Conservation (phyloP, 345 rosid genomes). For the Linum trigynum region DNA sequence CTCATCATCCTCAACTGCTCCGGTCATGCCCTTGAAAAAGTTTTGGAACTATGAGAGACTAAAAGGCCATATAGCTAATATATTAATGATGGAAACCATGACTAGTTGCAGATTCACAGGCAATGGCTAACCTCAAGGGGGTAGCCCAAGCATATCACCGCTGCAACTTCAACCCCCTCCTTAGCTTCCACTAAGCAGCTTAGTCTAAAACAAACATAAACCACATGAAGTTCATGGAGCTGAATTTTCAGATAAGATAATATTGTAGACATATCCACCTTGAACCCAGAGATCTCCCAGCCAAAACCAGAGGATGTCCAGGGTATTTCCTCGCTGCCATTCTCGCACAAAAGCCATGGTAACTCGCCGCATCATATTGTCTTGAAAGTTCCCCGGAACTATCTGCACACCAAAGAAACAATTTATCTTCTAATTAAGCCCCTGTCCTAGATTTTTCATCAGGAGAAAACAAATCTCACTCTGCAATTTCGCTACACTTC, state of each 20-base stretch:
- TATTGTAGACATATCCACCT: constrained; percentile 27
- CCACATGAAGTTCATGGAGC: background rate
- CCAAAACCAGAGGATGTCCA: constrained; percentile 70
- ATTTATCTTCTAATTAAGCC: background rate
- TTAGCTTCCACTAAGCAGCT: constrained; percentile 69
- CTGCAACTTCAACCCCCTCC: constrained; percentile 41
- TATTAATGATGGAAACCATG: background rate
- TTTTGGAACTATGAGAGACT: background rate
- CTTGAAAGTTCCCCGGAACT: constrained; percentile 66
- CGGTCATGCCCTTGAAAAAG: constrained; percentile 43
- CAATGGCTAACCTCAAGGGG: constrained; percentile 60
- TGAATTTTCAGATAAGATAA: background rate
- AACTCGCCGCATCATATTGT: constrained; percentile 67
- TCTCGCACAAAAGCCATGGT: constrained; percentile 50
- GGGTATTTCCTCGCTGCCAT: constrained; percentile 43
- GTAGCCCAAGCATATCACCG: constrained; percentile 79
- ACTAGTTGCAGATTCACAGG: background rate
- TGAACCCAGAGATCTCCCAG: constrained; percentile 92
- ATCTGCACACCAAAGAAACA: constrained; percentile 27
- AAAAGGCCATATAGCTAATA: background rate
- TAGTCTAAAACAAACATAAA: constrained; percentile 37
- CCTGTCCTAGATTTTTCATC: background rate
- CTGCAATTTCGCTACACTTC: background rate
- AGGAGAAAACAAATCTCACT: background rate
- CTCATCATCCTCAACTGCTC: constrained; percentile 66